A percentile compares a stretch with the other conserved stretches of the same genome.
These are phyloP conservation scores for Herpetospermum pedunculosum DNA, from an alignment of 306 rosid species.

Conservation along the genomic window DNA sequence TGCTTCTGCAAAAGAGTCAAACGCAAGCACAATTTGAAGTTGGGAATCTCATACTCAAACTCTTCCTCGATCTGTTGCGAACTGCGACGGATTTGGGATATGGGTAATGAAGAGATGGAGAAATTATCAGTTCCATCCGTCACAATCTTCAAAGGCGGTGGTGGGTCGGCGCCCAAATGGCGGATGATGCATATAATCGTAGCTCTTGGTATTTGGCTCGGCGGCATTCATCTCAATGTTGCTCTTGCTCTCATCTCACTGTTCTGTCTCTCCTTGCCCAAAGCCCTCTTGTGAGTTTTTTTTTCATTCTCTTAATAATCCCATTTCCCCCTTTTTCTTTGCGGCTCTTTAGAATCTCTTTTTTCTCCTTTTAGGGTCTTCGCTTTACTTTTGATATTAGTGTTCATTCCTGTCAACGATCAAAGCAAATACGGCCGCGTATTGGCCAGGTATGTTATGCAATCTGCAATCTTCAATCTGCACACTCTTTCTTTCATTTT, in stretches of 20 bases:
- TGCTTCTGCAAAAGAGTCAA: neutral
- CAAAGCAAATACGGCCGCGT: constrained; percentile 42
- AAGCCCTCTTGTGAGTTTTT: constrained; percentile 41
- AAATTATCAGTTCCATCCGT: neutral
- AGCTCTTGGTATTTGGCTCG: constrained; percentile 58
- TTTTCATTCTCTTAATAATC: neutral
- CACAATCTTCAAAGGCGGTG: neutral
- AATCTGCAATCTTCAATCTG: too few species aligned
- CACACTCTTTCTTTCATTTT: neutral
- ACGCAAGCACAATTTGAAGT: too few species aligned
- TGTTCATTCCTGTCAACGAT: constrained; percentile 49
- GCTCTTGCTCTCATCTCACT: constrained; percentile 34
- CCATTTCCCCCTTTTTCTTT: neutral
- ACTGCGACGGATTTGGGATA: neutral
- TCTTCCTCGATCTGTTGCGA: neutral
- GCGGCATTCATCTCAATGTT: constrained; percentile 51
- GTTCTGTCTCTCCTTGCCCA: constrained; percentile 49
- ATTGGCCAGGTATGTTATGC: constrained; percentile 42
- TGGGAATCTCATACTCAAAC: too few species aligned
- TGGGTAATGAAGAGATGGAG: neutral
- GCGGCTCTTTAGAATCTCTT: neutral
- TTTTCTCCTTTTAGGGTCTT: constrained; percentile 27
- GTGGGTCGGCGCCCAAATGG: constrained; percentile 5
- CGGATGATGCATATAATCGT: constrained; percentile 11
- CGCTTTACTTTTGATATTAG: constrained; percentile 36